phyloP scores from a whole-genome alignment of 1,139 yeast species.

The Geotrichum reessii region DNA sequence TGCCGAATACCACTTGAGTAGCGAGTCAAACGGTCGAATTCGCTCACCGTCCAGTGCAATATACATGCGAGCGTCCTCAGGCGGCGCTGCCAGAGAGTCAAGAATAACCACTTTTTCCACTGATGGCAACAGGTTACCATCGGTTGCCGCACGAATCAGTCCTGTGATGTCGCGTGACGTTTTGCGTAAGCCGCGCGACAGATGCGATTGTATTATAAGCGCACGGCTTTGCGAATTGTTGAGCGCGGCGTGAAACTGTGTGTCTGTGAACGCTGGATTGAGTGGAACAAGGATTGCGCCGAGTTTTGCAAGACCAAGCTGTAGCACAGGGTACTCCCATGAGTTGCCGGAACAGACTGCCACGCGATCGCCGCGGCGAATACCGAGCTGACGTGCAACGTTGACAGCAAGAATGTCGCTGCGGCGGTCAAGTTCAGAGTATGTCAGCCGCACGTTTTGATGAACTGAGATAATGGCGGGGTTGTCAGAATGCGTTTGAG shows the following conservation, averaged over 20 bases:
- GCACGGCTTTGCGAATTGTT: conserved; percentile 27
- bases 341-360: conserved; percentile 34
- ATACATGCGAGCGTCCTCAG: conserved; percentile 5
- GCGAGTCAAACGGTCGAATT: conserved; percentile 16
- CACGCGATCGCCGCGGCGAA: conserved; percentile 30
- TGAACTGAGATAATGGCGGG: conserved; percentile 31
- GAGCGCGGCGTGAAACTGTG: conserved; percentile 31
- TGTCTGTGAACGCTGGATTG: conserved; percentile 34
- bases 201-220: conserved; percentile 27
- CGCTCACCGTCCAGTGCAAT: conserved; percentile 10
- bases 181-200: conserved; percentile 19
- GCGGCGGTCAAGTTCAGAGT: conserved; percentile 25
- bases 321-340: conserved; percentile 34
- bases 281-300: conserved; percentile 35
- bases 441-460: conserved; percentile 26
- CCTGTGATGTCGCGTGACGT: conserved; percentile 17
- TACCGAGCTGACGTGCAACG: conserved; percentile 23
- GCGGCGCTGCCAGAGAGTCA: conserved; percentile 15
- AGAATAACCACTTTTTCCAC: conserved; percentile 13
- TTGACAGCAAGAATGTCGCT: conserved; percentile 27
- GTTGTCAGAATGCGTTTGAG: conserved; percentile 18
- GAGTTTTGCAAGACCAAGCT: conserved; percentile 31
- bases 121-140: conserved; percentile 16
- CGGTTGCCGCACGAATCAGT: conserved; percentile 13
- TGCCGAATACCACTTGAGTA: conserved; percentile 17